Percentiles rank a stretch among this genome's conserved stretches.
These are phyloP conservation scores for Tieghemiomyces parasiticus DNA, from an alignment of 192 early-diverging fungal species.

Conservation along the genomic window DNA sequence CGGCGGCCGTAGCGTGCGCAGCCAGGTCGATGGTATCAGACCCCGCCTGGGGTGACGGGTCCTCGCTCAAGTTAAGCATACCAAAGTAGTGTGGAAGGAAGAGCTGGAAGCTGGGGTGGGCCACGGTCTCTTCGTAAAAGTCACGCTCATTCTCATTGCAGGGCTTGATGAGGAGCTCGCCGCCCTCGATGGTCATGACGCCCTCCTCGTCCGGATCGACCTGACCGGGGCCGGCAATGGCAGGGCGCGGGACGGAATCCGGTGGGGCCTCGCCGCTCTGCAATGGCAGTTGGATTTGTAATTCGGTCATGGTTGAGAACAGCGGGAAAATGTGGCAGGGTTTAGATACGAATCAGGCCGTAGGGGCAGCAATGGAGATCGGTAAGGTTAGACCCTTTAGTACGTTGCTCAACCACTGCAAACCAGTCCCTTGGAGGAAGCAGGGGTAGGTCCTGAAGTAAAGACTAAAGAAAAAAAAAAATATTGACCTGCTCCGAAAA, in stretches of 20 bases:
- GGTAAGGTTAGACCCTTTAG: too few relatives aligned
- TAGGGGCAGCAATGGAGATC: too few relatives aligned
- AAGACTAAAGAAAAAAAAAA: too few relatives aligned
- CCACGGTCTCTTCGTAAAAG: constrained; percentile 53
- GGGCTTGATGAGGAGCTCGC: constrained; percentile 59
- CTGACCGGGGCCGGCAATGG: not conserved
- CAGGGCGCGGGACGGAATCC: too few relatives aligned
- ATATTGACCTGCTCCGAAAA: too few relatives aligned
- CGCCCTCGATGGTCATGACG: constrained; percentile 39
- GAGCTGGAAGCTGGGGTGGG: constrained; percentile 28
- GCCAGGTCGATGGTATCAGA: not conserved
- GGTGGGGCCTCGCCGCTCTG: too few relatives aligned
- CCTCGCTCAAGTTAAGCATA: constrained; percentile 20
- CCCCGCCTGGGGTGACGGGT: not conserved
- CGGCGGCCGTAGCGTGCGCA: not conserved
- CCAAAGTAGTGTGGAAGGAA: constrained; percentile 64
- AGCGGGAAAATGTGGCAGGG: too few relatives aligned
- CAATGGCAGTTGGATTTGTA: too few relatives aligned
- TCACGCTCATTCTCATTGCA: constrained; percentile 38
- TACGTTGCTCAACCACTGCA: too few relatives aligned
- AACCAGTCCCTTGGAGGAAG: too few relatives aligned
- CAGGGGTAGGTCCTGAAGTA: too few relatives aligned
- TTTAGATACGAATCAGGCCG: too few relatives aligned
- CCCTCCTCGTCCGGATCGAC: constrained; percentile 26
- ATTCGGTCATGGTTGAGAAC: not conserved